Conservation (phyloP, 2,329 filamentous ascomycete species). For the Rhinocladiella similis region DNA sequence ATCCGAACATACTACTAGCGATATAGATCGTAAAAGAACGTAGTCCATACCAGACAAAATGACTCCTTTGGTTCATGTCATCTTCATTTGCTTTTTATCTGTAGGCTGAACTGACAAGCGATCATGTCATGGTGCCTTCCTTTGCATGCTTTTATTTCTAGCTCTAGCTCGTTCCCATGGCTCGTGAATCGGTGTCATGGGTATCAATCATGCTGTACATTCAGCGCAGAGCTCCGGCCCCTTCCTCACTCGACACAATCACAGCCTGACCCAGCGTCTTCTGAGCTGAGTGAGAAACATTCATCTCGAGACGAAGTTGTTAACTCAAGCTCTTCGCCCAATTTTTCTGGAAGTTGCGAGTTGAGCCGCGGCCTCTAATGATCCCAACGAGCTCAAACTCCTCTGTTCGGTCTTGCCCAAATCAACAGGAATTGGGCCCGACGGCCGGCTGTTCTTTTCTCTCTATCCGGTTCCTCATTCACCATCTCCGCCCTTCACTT, state of each 20-base stretch:
- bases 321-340: too few species aligned
- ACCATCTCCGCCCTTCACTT: constrained; percentile 38
- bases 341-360: too few species aligned
- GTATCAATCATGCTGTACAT: constrained; percentile 11
- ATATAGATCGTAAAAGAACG: background rate
- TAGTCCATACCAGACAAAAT: too few species aligned
- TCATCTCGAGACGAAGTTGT: too few species aligned
- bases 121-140: background rate
- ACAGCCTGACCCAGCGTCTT: too few species aligned
- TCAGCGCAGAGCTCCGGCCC: background rate
- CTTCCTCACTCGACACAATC: too few species aligned
- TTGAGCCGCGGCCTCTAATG: too few species aligned
- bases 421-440: background rate
- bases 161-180: background rate
- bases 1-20: background rate
- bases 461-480: background rate
- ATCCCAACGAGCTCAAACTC: background rate
- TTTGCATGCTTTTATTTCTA: background rate
- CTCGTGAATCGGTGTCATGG: constrained; percentile 17
- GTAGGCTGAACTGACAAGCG: background rate
- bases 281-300: too few species aligned
- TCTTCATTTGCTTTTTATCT: too few species aligned
- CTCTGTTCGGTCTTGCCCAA: background rate
- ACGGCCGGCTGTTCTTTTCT: too few species aligned
- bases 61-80: too few species aligned